Evolutionary conservation across 768 basidiomycete genomes (phyloP).

Genomic region (Chalciporus pseudorubinellus): DNA sequence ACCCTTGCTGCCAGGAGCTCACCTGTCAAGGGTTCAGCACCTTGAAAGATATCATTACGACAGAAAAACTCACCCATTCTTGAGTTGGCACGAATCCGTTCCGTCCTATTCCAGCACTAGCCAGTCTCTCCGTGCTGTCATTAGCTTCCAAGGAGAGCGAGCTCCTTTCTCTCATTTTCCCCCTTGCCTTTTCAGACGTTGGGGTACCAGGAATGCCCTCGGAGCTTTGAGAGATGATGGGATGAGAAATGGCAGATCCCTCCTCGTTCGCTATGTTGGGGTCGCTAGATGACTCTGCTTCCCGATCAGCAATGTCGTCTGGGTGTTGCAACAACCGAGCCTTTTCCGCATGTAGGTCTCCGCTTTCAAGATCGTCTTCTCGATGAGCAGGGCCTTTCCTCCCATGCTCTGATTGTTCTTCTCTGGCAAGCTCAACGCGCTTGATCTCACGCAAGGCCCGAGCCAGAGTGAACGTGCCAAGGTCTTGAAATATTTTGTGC

Average conservation of each 20-base stretch:
- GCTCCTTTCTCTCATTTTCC: constrained; percentile 82
- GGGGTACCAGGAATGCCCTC: constrained; percentile 35
- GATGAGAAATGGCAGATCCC: constrained; percentile 24
- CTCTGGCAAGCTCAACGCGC: constrained; percentile 66
- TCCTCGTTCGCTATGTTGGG: constrained; percentile 14
- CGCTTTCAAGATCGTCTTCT: constrained; percentile 28
- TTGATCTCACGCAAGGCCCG: constrained; percentile 84
- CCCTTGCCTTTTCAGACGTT: constrained; percentile 83
- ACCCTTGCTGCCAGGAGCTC: constrained; percentile 97
- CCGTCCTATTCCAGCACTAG: constrained; percentile 71
- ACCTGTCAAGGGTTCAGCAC: constrained; percentile 45
- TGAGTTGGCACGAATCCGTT: constrained; percentile 95
- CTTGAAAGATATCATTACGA: neutral
- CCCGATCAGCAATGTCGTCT: constrained; percentile 29
- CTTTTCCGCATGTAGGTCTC: constrained; percentile 52
- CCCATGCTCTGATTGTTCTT: constrained; percentile 49
- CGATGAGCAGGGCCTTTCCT: constrained; percentile 15
- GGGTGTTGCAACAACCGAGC: constrained; percentile 60
- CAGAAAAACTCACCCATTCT: constrained; percentile 72
- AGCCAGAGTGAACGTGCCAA: constrained; percentile 88
- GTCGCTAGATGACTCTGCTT: constrained; percentile 21
- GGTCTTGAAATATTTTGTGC: constrained; percentile 82
- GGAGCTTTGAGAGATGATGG: constrained; percentile 44
- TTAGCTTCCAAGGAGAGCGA: constrained; percentile 52
- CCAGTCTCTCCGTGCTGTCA: constrained; percentile 58